Conservation (phyloP, 1,284 basidiomycete genomes). For the Ceratobasidium sp. region DNA sequence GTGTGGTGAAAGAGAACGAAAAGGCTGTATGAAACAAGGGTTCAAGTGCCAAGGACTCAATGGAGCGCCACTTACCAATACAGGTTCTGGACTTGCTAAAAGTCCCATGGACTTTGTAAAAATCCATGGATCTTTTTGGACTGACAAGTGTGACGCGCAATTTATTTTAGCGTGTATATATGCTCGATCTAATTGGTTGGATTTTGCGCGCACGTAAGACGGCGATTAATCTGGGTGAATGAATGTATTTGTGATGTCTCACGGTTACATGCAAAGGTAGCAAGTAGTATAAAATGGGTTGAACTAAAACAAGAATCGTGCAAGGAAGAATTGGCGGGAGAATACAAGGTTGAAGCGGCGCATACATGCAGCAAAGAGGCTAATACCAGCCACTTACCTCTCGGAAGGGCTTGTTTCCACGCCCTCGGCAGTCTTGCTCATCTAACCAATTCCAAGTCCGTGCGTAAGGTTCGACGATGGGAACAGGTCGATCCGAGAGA, state of each 20-base stretch:
- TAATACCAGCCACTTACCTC: not conserved
- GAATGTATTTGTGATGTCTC: not conserved
- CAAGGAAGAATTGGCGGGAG: not conserved
- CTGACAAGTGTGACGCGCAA: not conserved
- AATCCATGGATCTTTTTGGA: not conserved
- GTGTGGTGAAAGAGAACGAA: not conserved
- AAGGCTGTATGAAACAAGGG: not conserved
- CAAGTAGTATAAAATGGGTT: not conserved
- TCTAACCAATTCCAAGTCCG: not conserved
- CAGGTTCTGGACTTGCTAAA: not conserved
- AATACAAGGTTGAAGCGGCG: not conserved
- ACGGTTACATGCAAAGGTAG: not conserved
- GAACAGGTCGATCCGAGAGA: too few relatives aligned
- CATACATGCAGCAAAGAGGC: not conserved
- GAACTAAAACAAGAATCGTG: not conserved
- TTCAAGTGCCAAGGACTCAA: not conserved
- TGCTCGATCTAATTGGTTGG: not conserved
- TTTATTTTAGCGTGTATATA: not conserved
- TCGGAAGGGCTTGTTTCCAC: not conserved
- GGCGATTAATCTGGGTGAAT: slow-evolving; percentile 97
- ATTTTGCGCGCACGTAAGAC: not conserved
- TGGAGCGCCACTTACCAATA: not conserved
- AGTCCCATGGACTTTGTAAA: not conserved
- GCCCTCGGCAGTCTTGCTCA: not conserved
- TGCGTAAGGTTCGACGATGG: too few relatives aligned